phyloP scores from a whole-genome alignment of 441 rosid genomes.

The Eruca vesicaria region DNA sequence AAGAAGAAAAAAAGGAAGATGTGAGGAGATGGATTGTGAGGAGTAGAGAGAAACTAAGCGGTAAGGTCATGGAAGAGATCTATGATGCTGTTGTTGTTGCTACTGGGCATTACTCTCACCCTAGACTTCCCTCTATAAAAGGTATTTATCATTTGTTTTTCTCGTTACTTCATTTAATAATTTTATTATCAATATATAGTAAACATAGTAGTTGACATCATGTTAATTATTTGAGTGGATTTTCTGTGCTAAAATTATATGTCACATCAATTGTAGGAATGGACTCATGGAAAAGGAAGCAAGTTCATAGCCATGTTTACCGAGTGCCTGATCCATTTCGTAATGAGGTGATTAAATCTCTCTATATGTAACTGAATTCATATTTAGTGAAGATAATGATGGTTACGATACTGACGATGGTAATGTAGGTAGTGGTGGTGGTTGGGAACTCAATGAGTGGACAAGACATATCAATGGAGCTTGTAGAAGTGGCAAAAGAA shows the following conservation, averaged over 20 bases:
- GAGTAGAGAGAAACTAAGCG: slow-evolving; percentile 40
- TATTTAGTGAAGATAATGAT: not conserved
- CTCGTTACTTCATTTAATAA: not conserved
- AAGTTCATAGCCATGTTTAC: slow-evolving; percentile 80
- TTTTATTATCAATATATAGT: not conserved
- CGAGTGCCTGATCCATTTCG: slow-evolving; percentile 77
- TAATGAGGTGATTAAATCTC: slow-evolving; percentile 52
- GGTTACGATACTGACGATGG: not conserved
- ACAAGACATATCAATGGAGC: slow-evolving; percentile 91
- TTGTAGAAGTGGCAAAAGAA: slow-evolving; percentile 72
- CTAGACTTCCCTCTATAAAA: slow-evolving; percentile 70
- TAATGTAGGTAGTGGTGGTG: slow-evolving; percentile 68
- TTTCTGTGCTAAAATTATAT: not conserved
- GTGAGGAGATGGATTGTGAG: slow-evolving; percentile 68
- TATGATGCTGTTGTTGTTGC: slow-evolving; percentile 92
- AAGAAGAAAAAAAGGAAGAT: slow-evolving; percentile 47
- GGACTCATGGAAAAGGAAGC: slow-evolving; percentile 84
- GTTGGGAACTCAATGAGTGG: slow-evolving; percentile 88
- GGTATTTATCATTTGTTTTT: slow-evolving; percentile 38
- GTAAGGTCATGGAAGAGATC: slow-evolving; percentile 56
- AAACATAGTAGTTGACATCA: not conserved
- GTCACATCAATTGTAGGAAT: slow-evolving; percentile 45
- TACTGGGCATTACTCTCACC: slow-evolving; percentile 81
- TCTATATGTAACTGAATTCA: not conserved
- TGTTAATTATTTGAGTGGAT: not conserved